Evolutionary conservation across 345 rosid genomes (phyloP).

Genomic region (Abelmoschus esculentus): DNA sequence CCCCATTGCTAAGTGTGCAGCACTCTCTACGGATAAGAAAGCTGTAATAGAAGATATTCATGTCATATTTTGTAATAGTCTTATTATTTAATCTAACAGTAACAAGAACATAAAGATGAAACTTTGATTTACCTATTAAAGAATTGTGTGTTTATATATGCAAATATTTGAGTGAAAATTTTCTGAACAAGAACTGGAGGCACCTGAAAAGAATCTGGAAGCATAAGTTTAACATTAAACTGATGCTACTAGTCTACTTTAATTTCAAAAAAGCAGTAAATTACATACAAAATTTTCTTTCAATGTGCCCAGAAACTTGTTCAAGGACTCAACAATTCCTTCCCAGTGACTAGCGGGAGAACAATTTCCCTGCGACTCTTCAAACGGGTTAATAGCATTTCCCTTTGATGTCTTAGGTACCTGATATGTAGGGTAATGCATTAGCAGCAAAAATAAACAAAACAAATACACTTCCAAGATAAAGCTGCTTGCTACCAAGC

Average conservation of each 20-base stretch:
- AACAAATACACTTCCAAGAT: neutral
- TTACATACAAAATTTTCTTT: conserved; percentile 68
- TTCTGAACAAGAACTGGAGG: conserved; percentile 70
- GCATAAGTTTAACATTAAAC: conserved; percentile 9
- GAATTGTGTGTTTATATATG: conserved; percentile 65
- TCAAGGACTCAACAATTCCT: conserved; percentile 50
- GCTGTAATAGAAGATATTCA: conserved; percentile 32
- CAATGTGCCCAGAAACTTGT: conserved; percentile 47
- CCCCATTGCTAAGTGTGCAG: conserved; percentile 81
- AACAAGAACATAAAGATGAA: conserved; percentile 7
- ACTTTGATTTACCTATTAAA: conserved; percentile 57
- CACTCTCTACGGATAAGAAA: conserved; percentile 71
- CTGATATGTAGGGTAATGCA: conserved; percentile 26
- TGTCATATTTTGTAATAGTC: conserved; percentile 1
- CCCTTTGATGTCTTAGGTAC: conserved; percentile 43
- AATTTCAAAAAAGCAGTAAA: conserved; percentile 10
- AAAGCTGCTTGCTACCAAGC: neutral
- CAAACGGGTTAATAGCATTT: conserved; percentile 31
- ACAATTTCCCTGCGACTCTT: conserved; percentile 28
- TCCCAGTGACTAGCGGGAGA: conserved; percentile 54
- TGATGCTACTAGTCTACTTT: conserved; percentile 1
- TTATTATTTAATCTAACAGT: neutral
- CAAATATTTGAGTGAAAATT: conserved; percentile 61
- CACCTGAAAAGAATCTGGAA: conserved; percentile 46
- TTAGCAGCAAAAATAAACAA: neutral